Conservation (phyloP, 768 basidiomycete species). For the Fomitopsis pulvina region DNA sequence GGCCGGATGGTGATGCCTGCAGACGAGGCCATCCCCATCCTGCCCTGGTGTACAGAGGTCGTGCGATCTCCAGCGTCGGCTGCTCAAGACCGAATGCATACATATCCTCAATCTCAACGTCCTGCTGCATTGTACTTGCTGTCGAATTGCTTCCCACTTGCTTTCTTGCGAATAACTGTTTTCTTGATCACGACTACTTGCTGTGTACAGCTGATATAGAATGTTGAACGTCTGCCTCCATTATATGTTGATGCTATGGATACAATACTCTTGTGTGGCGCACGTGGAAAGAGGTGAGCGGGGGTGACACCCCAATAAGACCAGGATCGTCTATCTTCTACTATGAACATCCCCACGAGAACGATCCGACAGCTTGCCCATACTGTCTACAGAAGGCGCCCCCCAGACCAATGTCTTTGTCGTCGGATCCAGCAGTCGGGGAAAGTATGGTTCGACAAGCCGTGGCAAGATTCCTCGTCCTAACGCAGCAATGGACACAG, state of each 20-base stretch:
- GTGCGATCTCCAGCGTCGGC: constrained; percentile 23
- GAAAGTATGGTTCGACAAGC: constrained; percentile 38
- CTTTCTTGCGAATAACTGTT: too few relatives aligned
- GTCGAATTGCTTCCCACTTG: constrained; percentile 4
- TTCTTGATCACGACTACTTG: background rate
- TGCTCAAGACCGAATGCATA: too few relatives aligned
- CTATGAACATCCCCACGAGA: background rate
- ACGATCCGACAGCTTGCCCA: constrained; percentile 40
- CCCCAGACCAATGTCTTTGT: constrained; percentile 65
- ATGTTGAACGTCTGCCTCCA: background rate
- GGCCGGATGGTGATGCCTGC: constrained; percentile 21
- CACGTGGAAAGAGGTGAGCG: background rate
- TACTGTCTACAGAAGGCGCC: constrained; percentile 60
- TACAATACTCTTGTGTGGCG: constrained; percentile 5
- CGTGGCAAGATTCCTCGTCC: constrained; percentile 39
- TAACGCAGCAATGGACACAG: background rate
- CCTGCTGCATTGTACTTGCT: constrained; percentile 1
- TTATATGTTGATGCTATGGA: background rate
- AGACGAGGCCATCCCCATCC: constrained; percentile 42
- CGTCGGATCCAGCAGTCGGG: constrained; percentile 50
- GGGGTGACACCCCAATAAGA: too few relatives aligned
- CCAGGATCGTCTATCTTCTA: background rate
- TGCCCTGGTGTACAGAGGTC: constrained; percentile 60
- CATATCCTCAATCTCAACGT: too few relatives aligned
- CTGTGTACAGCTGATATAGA: background rate